These are phyloP conservation scores for Physcomitrellopsis africana DNA, from an alignment of 225 moss, liverwort and hornwort genomes.

Conservation along the genomic window DNA sequence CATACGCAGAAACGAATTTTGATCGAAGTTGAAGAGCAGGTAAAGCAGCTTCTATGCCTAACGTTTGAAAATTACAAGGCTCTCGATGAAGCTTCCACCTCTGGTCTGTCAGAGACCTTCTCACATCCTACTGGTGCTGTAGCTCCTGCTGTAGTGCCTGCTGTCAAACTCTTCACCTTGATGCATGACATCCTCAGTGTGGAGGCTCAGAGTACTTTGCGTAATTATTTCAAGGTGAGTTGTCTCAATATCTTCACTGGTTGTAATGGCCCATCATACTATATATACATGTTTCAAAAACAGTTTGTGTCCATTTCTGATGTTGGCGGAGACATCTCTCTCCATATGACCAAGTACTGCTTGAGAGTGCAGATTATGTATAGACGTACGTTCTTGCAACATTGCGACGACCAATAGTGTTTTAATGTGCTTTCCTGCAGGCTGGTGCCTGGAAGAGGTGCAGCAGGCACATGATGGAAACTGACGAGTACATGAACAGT, in stretches of 20 bases:
- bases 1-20: slow-evolving; percentile 85
- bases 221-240: slow-evolving; percentile 85
- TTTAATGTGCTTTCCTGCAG: slow-evolving; percentile 43
- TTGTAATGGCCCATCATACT: too few relatives aligned
- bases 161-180: slow-evolving; percentile 83
- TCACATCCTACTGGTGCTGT: slow-evolving; percentile 66
- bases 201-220: slow-evolving; percentile 73
- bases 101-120: slow-evolving; percentile 75
- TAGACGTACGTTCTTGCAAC: too few relatives aligned
- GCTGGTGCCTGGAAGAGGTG: slow-evolving; percentile 89
- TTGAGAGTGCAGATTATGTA: background rate
- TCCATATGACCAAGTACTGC: background rate
- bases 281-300: background rate
- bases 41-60: slow-evolving; percentile 74
- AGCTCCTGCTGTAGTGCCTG: slow-evolving; percentile 86
- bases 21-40: slow-evolving; percentile 81
- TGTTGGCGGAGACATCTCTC: background rate
- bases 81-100: slow-evolving; percentile 68
- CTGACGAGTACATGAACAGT: slow-evolving; percentile 84
- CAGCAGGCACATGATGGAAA: slow-evolving; percentile 91
- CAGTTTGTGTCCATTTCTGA: background rate
- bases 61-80: slow-evolving; percentile 90
- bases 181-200: slow-evolving; percentile 90
- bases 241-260: background rate
- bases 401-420: background rate